phyloP scores from a whole-genome alignment of 805 yeast species.

The Suhomyces sp. region DNA sequence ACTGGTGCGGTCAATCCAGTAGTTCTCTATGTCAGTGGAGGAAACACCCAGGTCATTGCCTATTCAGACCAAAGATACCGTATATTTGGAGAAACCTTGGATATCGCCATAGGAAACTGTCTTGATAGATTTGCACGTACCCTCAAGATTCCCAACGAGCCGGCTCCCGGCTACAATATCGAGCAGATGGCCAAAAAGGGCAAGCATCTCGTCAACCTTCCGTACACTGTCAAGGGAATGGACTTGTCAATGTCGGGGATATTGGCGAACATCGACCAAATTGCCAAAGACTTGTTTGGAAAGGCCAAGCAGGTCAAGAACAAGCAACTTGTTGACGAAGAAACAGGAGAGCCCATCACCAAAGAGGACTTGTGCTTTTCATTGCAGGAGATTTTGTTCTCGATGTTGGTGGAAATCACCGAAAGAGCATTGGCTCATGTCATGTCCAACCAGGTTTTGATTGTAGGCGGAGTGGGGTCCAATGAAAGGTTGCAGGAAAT shows the following conservation, averaged over 20 bases:
- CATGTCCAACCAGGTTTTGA: slow-evolving; percentile 78
- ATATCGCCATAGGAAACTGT: slow-evolving; percentile 97
- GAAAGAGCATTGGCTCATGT: slow-evolving; percentile 99
- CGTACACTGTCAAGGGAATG: slow-evolving; percentile 98
- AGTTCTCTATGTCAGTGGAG: slow-evolving; percentile 95
- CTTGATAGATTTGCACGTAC: slow-evolving; percentile 94
- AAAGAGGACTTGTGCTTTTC: slow-evolving; percentile 90
- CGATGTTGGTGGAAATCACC: slow-evolving; percentile 96
- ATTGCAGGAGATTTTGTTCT: slow-evolving; percentile 85
- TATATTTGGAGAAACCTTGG: slow-evolving; percentile 98
- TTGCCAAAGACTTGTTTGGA: slow-evolving; percentile 71
- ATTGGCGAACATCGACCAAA: slow-evolving; percentile 73
- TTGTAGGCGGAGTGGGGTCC: slow-evolving; percentile 99
- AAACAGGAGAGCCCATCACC: slow-evolving; percentile 54
- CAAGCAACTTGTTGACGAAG: slow-evolving; percentile 39
- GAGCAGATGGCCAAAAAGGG: slow-evolving; percentile 87
- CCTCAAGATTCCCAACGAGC: slow-evolving; percentile 81
- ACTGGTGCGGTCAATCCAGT: slow-evolving; percentile 98
- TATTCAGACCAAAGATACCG: slow-evolving; percentile 90
- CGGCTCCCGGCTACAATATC: slow-evolving; percentile 96
- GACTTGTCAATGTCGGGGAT: slow-evolving; percentile 96
- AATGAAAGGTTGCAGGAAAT: slow-evolving; percentile 87
- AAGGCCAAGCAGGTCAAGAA: slow-evolving; percentile 21
- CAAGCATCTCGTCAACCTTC: slow-evolving; percentile 64
- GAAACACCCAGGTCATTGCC: slow-evolving; percentile 97